Evolutionary conservation across 2,329 filamentous ascomycete genomes (phyloP), one percentile per base, ranked within the genome.

Genomic region (Cladophialophora immunda): DNA sequence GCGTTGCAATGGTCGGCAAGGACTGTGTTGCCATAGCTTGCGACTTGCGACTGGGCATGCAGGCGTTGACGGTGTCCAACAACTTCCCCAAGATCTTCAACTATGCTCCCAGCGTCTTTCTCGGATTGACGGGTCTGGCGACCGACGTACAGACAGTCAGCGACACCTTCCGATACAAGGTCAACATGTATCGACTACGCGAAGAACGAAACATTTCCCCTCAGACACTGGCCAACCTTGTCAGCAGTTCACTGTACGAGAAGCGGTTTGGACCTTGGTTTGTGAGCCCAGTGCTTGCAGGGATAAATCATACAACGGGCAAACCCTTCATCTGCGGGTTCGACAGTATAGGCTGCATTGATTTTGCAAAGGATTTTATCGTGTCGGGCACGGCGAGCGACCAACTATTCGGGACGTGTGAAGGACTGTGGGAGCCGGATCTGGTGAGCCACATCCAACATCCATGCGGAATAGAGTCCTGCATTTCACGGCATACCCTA

Each of bases 1-100:
- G 91, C 83, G 93, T 98, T 73, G 94, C 94, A 82, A 98, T 98
- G 95, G 94, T 97, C 72, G 95, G 95, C 85, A 98, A 99, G 84
- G 94, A 98, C 89, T 99, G 95, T 82, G 95, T 99, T 69, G 95
- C 95, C 82, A 98, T 99, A 79, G 95, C 95, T 80, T 99, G 95
- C 86, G 95, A 99, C 83, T 92, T 99, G 73, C 94, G 95, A 71
- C 92, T 99, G 73, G 95, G 95, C 76, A 90, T 98, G 78, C 95
- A 99, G 84, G 88, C 95, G 78, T 87, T 99, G 78, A 99, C 95
- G 70, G 92, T 99, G 67, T 97, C 93, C 80, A 99, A 99, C 90
- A 95, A 98, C 90, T 98, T 98, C 86, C 95, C 95, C 84, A 99
- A 99, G 86, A 92, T 99, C 86, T 98, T 98, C 89, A 89, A 91